Evolutionary conservation across 306 rosid genomes (phyloP), one percentile per base, ranked within the genome.

Genomic region (Pterocarpus santalinus): DNA sequence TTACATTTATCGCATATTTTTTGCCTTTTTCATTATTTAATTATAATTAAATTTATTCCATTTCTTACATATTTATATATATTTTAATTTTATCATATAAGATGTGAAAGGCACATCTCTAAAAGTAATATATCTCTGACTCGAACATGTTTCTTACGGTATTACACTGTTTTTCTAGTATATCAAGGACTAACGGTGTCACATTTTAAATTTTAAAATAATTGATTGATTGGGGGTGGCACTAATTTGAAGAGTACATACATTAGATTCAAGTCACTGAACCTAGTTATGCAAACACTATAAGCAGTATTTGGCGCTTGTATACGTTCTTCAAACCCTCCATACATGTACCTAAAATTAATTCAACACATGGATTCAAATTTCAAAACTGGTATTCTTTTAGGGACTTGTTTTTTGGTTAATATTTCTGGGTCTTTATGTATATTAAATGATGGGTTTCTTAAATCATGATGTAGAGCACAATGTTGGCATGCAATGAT

Each of bases 381-480:
- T 35, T 72, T 52, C 11, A 2, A 67, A 72, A n/a, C 8, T 52
- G 46, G 61, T 14, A 2, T 30, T 33, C 62, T 51, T 0, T 33
- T 14, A 53, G 47, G 22, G n/a, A 12, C 17, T 35, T 35, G 5
- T 16, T 72, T 53, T 72, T 1, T 32, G 38, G 58, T 35, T 1
- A 51, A 10, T 7, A 62, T 72, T 62, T 60, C 2, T 8, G 16
- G 65, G 66, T 47, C 4, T 10, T 47, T 30, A 16, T 22, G 2
- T 46, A 36, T 49, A 47, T 47, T 47, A 16, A 64, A 47, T 16
- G 4, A 8, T 55, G 56, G 60, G 35, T 47, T 83, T 75, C 9
- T 41, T 62, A 62, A 81, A 82, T 84, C 75, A 86, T 86, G 83
- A 79, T 58, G 67, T 55, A 47, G 62, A 77, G 62, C 89, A 81